Base-by-base conservation (phyloP, 1,284 basidiomycete genomes). In the Boletus semigastroideus region DNA sequence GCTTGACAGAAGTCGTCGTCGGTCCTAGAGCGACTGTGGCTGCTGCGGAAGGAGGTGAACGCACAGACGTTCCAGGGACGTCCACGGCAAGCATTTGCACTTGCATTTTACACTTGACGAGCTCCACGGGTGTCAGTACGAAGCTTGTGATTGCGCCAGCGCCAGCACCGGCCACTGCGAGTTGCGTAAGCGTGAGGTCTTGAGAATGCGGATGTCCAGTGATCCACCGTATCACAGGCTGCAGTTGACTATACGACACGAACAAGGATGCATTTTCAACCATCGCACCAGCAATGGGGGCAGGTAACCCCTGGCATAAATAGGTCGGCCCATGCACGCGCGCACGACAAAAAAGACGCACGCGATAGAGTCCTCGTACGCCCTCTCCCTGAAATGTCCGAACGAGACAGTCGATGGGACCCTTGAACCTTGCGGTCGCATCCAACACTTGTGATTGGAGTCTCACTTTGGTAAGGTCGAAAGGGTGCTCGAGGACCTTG, bases 61-160 rank as follows among this genome's bases (percentile, higher is more conserved):
- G 46, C 19, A 61, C 16, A 53, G 64, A 63, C 30, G 62, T 44
- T 28, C 59, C 62, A 41, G 67, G 50, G 33, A 53, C 51, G 8
- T 59, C 53, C 3, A 72, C 64, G 5, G 75, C 74, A 37, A 92
- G 78, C 82, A 93, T 90, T 70, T 98, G 95, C 1, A 98, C 96
- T 74, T 99, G 96, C 94, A 98, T 96, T 66, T 92, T 91, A 74
- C 95, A 98, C 74, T 98, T 98, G 57, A 98, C 84, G 52, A 98
- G 87, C 69, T 98, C 95, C 59, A 98, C 89, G 0, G 95, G 95
- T 0, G 95, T 98, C 85, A 98, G 74, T 47, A 96, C 79, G 67
- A 96, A 90, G 60, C 90, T 94, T 5, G 94, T 90, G 16, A 86
- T 74, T 10, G 87, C 79, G 5, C 95, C 96, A 1, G 95, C 94